Base-by-base conservation (phyloP, 169 alveolate genomes). In the Amoebophrya sp. region DNA sequence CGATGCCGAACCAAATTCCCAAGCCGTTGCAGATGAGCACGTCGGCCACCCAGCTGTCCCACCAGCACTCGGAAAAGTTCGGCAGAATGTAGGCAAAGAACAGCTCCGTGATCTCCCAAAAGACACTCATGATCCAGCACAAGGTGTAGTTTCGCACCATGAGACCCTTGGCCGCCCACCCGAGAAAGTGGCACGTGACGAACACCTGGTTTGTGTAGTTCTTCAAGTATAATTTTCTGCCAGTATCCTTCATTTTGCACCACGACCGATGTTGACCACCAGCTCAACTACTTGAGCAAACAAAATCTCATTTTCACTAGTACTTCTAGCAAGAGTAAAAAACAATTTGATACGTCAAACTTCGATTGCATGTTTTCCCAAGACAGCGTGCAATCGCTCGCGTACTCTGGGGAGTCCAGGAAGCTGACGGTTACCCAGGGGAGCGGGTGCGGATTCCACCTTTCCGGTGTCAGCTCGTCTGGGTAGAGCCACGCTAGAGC, bases 51-150 rank as follows among this genome's bases (percentile, higher is more conserved):
- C 91, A 89, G 0, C 77, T 39, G 38, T 89, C 91, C 91, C 91
- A 89, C 91, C 91, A 89, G 77, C 91, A 89, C 91, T 89, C 91
- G 77, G 77, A 35, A 32, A 89, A 89, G 38, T 89, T 89, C 23
- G 91, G 91, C n/a, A 89, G 77, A 14, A 54, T 54, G 38, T 35
- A 89, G 2, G 41, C 91, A 39, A 33, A 89, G 77, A 38, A 39
- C 25, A 0, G 66, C 77, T 89, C 91, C 77, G 41, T 54, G 38
- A 89, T 39, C 77, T 89, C 91, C 91, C 91, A 89, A 53, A 40
- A 40, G 38, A 89, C 38, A 23, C 55, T 35, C 39, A 89, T 39
- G 91, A 89, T 39, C 91, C 91, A 89, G 38, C 91, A 89, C 77
- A 89, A 40, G 55, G 41, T 89, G 39, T 38, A 39, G 23, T 89